Conservation (phyloP, 768 basidiomycete species). For the Pleurotus cornucopiae region DNA sequence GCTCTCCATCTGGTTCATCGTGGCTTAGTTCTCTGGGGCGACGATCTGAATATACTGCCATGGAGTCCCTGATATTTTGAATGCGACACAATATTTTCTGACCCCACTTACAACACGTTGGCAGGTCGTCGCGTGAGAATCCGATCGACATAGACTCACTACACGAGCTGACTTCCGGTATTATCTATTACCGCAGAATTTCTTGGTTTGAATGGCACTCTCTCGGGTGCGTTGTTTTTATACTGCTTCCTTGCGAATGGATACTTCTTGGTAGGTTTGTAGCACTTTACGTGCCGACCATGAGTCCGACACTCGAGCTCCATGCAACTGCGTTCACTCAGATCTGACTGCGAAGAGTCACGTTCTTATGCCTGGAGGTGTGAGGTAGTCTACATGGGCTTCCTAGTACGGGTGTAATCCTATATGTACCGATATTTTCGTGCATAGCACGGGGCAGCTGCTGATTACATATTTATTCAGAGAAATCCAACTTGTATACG, state of each 20-base stretch:
- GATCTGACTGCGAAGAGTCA: conserved; percentile 82
- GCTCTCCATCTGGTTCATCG: too few relatives aligned
- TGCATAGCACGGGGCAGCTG: too few relatives aligned
- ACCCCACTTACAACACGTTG: too few relatives aligned
- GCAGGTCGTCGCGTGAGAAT: neutral
- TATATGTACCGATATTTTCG: too few relatives aligned
- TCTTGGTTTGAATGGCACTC: conserved; percentile 51
- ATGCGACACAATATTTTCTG: too few relatives aligned
- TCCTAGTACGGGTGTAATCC: conserved; percentile 54
- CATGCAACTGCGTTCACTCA: conserved; percentile 81
- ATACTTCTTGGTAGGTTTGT: conserved; percentile 76
- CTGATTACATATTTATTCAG: neutral
- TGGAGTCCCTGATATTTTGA: too few relatives aligned
- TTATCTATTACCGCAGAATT: conserved; percentile 74
- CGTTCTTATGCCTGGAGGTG: conserved; percentile 84
- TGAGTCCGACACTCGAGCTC: too few relatives aligned
- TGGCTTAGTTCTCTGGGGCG: too few relatives aligned
- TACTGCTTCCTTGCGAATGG: conserved; percentile 91
- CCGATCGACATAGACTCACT: neutral
- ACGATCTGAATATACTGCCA: too few relatives aligned
- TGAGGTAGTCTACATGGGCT: conserved; percentile 84
- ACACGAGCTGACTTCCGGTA: conserved; percentile 33
- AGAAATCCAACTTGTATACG: neutral
- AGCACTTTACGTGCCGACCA: neutral
- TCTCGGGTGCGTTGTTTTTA: conserved; percentile 70